Conservation (phyloP, 257 asterid species). For the Lantana camara region DNA sequence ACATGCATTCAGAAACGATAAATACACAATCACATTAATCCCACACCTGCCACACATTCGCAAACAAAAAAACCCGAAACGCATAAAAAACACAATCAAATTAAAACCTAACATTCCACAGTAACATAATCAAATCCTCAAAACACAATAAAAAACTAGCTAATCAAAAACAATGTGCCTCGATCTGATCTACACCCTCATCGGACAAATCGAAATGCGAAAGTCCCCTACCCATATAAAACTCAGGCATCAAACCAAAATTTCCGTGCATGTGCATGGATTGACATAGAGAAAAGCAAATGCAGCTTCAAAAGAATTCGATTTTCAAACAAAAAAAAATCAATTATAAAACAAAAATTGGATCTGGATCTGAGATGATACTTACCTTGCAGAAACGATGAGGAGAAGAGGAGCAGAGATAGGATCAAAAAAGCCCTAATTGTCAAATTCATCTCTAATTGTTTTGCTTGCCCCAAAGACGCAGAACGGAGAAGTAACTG, state of each 20-base stretch:
- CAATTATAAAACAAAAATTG: conserved; percentile 4
- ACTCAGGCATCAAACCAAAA: not conserved
- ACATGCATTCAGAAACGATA: conserved; percentile 3
- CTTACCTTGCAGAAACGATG: conserved; percentile 63
- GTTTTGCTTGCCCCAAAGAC: conserved; percentile 3
- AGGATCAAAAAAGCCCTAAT: conserved; percentile 62
- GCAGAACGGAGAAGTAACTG: conserved; percentile 5
- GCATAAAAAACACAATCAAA: not conserved
- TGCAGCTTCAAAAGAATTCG: not conserved
- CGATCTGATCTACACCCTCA: conserved; percentile 30
- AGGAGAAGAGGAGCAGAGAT: conserved; percentile 54
- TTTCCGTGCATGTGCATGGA: conserved; percentile 9
- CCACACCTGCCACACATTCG: conserved; percentile 19
- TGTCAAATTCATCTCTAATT: conserved; percentile 36
- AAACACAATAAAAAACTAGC: not conserved
- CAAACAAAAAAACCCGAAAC: not conserved
- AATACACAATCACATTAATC: not conserved
- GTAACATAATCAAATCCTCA: conserved; percentile 15
- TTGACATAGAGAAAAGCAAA: not conserved
- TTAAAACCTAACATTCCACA: not conserved
- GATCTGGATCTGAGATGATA: conserved; percentile 39
- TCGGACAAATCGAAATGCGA: conserved; percentile 6
- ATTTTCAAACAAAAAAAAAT: not conserved
- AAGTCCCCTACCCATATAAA: not conserved
- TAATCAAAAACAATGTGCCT: conserved; percentile 1